phyloP scores from a whole-genome alignment of 371 early-diverging fungal species.

The Rhizopus sp. region DNA sequence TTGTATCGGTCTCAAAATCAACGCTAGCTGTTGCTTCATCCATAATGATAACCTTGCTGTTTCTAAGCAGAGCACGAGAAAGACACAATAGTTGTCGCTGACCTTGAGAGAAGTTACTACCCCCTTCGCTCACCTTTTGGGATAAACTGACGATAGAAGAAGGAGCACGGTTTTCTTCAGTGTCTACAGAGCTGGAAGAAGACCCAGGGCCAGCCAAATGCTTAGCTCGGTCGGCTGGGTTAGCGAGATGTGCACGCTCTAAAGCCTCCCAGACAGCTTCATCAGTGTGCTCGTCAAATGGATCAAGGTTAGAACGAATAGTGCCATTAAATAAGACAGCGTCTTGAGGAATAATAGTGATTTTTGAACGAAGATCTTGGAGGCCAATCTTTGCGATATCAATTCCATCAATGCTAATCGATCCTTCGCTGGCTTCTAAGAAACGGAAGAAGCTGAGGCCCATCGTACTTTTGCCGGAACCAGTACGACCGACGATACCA shows the following conservation, averaged over 20 bases:
- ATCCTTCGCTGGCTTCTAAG: constrained; percentile 71
- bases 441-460: constrained; percentile 78
- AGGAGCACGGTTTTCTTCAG: constrained; percentile 34
- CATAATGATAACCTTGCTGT: constrained; percentile 77
- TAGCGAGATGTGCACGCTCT: constrained; percentile 50
- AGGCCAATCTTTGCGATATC: constrained; percentile 75
- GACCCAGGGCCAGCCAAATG: constrained; percentile 6
- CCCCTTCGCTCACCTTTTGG: constrained; percentile 68
- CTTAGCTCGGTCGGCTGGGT: constrained; percentile 11
- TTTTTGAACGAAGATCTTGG: constrained; percentile 66
- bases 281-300: constrained; percentile 64
- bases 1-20: constrained; percentile 76
- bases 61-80: constrained; percentile 81
- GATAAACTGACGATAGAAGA: constrained; percentile 60
- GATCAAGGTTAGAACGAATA: constrained; percentile 71
- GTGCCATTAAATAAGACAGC: constrained; percentile 85
- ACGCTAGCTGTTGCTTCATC: constrained; percentile 88
- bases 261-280: constrained; percentile 74
- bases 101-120: constrained; percentile 85
- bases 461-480: constrained; percentile 80
- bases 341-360: constrained; percentile 86
- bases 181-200: constrained; percentile 8
- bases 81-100: constrained; percentile 87
- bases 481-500: constrained; percentile 79
- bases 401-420: constrained; percentile 76